Percentiles rank a stretch among this genome's conserved stretches.
Evolutionary conservation across 31 red algal species (phyloP).

Genomic region (Odonthalia washingtoniensis): DNA sequence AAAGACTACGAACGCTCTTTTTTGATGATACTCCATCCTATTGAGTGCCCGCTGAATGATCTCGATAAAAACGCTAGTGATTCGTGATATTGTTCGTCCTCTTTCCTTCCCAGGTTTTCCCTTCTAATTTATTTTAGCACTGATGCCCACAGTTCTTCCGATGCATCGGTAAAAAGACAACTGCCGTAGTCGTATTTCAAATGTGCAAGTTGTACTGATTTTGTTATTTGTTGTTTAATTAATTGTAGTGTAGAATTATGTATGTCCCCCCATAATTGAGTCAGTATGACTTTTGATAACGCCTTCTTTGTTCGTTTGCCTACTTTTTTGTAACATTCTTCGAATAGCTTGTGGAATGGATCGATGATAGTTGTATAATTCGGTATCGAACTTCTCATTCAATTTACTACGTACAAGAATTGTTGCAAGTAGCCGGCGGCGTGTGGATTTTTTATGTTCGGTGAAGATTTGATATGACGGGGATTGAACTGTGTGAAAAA

Average conservation of each 20-base stretch:
- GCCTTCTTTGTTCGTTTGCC: constrained; percentile 22
- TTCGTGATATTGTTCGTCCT: constrained; percentile 31
- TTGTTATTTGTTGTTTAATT: background rate
- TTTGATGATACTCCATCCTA: constrained; percentile 20
- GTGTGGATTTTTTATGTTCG: too few relatives aligned
- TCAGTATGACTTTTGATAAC: background rate
- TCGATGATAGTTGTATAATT: background rate
- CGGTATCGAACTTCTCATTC: constrained; percentile 53
- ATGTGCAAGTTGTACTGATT: background rate
- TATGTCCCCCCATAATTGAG: background rate
- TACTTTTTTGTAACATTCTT: constrained; percentile 27
- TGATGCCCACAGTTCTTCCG: background rate
- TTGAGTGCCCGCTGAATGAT: constrained; percentile 11
- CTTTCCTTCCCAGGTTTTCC: too few relatives aligned
- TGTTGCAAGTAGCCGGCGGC: too few relatives aligned
- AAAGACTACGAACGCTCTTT: constrained; percentile 51
- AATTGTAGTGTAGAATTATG: background rate
- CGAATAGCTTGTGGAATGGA: constrained; percentile 26
- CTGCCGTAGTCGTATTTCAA: background rate
- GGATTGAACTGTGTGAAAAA: constrained; percentile 44
- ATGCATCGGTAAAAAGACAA: background rate
- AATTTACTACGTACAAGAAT: constrained; percentile 65
- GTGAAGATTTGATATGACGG: too few relatives aligned
- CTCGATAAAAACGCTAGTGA: constrained; percentile 33
- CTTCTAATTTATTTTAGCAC: background rate